phyloP scores from a whole-genome alignment of 129 eudicot species.

The Escallonia rubra region DNA sequence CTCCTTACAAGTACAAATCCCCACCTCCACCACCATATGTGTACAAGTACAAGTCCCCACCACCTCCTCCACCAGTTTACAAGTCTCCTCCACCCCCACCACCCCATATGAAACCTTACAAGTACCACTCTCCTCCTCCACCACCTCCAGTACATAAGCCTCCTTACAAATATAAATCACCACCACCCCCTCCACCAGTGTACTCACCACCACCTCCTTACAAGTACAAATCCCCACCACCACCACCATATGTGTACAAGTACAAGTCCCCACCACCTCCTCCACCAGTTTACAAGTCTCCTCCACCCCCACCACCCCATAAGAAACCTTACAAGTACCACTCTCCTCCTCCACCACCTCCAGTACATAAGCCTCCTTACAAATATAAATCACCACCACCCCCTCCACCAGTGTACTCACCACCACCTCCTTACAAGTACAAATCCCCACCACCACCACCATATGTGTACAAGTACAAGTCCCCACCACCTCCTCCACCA shows the following conservation, averaged over 20 bases:
- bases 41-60: constrained; percentile 21
- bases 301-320: constrained; percentile 26
- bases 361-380: constrained; percentile 12
- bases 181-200: no score
- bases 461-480: constrained; percentile 14
- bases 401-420: constrained; percentile 5
- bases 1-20: constrained; percentile 1
- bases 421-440: no score
- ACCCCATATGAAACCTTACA: not conserved
- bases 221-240: constrained; percentile 10
- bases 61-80: constrained; percentile 21
- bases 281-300: constrained; percentile 16
- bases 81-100: constrained; percentile 17
- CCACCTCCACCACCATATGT: constrained; percentile 11
- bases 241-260: constrained; percentile 9
- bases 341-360: constrained; percentile 18
- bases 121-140: constrained; percentile 18
- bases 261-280: constrained; percentile 36
- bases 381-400: no score
- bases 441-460: constrained; percentile 38
- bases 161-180: not conserved
- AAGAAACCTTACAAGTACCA: constrained; percentile 1
- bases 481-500: constrained; percentile 51
- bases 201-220: no score
- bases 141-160: constrained; percentile 17